phyloP scores from a whole-genome alignment of 2,329 filamentous ascomycete genomes.

The Alternaria rosae region DNA sequence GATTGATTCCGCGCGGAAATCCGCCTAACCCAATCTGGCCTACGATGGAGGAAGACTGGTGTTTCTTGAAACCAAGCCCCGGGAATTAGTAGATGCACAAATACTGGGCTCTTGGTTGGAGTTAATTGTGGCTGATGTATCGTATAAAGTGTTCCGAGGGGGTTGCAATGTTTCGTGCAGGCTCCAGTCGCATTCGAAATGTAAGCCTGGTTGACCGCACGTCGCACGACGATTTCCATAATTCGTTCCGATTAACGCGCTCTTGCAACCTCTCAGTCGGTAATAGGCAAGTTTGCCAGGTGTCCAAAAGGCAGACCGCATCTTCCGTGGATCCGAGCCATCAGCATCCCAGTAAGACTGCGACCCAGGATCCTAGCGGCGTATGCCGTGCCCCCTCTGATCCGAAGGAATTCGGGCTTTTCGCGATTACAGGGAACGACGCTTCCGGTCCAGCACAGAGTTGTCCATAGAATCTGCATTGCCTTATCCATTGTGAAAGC shows the following conservation, averaged over 20 bases:
- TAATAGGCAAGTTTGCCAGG: neutral
- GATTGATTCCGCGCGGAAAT: conserved; percentile 24
- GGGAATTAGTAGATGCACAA: neutral
- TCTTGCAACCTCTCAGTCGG: neutral
- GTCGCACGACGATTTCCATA: neutral
- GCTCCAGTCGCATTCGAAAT: neutral
- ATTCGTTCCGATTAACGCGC: neutral
- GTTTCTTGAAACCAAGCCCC: neutral
- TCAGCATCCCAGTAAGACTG: neutral
- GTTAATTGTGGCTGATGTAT: neutral
- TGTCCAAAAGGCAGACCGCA: neutral
- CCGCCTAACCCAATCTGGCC: conserved; percentile 17
- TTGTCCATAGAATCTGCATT: neutral
- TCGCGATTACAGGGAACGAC: neutral
- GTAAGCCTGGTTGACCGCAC: neutral
- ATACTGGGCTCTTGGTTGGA: neutral
- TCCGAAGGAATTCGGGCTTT: neutral
- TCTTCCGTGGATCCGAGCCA: conserved; percentile 5
- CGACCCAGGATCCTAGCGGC: neutral
- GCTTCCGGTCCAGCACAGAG: neutral
- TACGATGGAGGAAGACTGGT: conserved; percentile 8
- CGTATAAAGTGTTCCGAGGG: neutral
- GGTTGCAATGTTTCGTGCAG: neutral
- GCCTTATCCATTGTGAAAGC: neutral
- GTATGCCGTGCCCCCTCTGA: neutral